phyloP scores from a whole-genome alignment of 768 basidiomycete genomes.

The Mycena vitilis region DNA sequence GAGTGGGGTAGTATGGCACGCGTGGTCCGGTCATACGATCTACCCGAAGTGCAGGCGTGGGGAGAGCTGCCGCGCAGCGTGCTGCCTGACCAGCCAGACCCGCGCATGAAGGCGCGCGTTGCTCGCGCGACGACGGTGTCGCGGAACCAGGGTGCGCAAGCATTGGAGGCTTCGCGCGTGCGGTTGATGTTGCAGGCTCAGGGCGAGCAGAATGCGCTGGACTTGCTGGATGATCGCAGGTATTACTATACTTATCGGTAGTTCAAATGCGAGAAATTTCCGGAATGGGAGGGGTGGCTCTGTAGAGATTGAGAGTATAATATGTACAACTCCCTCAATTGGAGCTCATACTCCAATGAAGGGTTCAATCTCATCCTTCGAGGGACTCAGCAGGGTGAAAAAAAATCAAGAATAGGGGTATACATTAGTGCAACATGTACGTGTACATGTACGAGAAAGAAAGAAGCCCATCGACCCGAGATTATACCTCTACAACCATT shows the following conservation, averaged over 20 bases:
- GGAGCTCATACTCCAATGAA: too few species aligned
- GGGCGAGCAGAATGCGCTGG: slow-evolving; percentile 28
- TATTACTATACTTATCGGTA: slow-evolving; percentile 9
- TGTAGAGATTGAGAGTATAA: too few species aligned
- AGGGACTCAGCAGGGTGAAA: too few species aligned
- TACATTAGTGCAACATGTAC: too few species aligned
- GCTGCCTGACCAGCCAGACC: slow-evolving; percentile 29
- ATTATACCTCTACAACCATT: too few species aligned
- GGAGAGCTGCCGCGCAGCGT: slow-evolving; percentile 18
- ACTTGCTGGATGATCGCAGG: slow-evolving; percentile 22
- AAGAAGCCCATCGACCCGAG: too few species aligned
- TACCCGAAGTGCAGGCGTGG: slow-evolving; percentile 5
- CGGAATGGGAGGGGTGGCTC: too few species aligned
- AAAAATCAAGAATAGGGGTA: too few species aligned
- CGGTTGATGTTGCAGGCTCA: slow-evolving; percentile 10
- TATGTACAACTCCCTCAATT: too few species aligned
- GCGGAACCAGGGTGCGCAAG: slow-evolving; percentile 6
- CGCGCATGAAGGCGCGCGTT: slow-evolving; percentile 21
- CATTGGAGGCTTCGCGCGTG: slow-evolving; percentile 8
- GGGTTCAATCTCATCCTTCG: too few species aligned
- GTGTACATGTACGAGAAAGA: too few species aligned
- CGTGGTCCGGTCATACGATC: slow-evolving; percentile 1
- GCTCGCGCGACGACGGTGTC: slow-evolving; percentile 9
- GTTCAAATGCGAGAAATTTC: neutral
- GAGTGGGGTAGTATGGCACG: slow-evolving; percentile 30